Percentiles rank a stretch among this genome's conserved stretches.
These are phyloP conservation scores for Gamarada debralockiae DNA, from an alignment of 495 filamentous ascomycete genomes.

Conservation along the genomic window DNA sequence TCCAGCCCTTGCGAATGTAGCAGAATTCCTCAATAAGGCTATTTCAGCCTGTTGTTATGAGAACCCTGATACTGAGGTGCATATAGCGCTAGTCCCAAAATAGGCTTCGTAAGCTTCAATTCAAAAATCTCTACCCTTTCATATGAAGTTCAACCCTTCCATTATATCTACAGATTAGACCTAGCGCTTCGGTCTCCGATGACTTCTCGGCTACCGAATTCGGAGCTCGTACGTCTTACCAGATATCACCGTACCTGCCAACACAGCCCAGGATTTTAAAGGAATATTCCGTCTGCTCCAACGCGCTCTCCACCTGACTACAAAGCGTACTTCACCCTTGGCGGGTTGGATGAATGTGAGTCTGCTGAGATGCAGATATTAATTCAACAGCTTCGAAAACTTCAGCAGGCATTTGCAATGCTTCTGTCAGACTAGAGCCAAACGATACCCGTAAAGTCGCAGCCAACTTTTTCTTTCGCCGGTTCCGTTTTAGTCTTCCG, in stretches of 20 bases:
- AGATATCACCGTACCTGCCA: too few species aligned
- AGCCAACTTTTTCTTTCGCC: background rate
- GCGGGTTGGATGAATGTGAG: conserved; percentile 37
- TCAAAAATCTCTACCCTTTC: too few species aligned
- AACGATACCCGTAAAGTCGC: conserved; percentile 39
- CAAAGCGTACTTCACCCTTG: conserved; percentile 32
- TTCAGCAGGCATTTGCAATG: conserved; percentile 26
- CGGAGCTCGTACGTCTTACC: too few species aligned
- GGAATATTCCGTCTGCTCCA: conserved; percentile 20
- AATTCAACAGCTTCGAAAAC: conserved; percentile 19
- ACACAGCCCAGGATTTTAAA: conserved; percentile 25
- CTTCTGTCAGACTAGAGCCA: too few species aligned
- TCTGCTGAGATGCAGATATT: conserved; percentile 21
- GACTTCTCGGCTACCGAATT: too few species aligned
- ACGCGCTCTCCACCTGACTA: conserved; percentile 11
- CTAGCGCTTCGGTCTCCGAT: too few species aligned
- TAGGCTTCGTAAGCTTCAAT: too few species aligned
- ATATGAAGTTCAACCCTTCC: too few species aligned
- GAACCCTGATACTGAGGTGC: too few species aligned
- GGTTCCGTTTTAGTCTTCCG: background rate
- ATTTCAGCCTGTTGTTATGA: too few species aligned
- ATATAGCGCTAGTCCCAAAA: too few species aligned
- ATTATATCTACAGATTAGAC: too few species aligned
- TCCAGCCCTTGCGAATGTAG: conserved; percentile 18
- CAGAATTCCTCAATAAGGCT: conserved; percentile 12